Evolutionary conservation across 306 rosid species (phyloP).

Genomic region (Mimosa bimucronata): DNA sequence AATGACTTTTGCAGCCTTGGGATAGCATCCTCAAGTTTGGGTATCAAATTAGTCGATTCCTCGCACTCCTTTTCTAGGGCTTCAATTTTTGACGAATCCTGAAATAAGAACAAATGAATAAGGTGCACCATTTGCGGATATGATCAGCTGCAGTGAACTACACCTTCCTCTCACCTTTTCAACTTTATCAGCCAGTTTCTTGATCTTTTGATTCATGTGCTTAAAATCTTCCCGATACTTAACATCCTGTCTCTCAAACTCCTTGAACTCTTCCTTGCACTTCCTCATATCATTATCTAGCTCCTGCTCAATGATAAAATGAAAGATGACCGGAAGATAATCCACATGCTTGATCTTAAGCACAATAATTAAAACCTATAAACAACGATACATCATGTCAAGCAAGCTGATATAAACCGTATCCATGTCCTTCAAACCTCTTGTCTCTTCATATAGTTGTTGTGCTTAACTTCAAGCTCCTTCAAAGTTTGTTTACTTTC

Average conservation of each 20-base stretch:
- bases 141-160: constrained; percentile 21
- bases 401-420: constrained; percentile 29
- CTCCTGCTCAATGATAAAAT: constrained; percentile 55
- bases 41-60: constrained; percentile 73
- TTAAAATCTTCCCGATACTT: constrained; percentile 86
- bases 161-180: constrained; percentile 63
- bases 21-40: constrained; percentile 72
- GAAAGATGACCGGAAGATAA: constrained; percentile 3
- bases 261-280: constrained; percentile 88
- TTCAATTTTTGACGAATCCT: constrained; percentile 79
- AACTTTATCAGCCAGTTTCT: constrained; percentile 81
- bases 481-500: constrained; percentile 65
- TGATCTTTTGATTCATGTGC: constrained; percentile 84
- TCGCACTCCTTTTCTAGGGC: constrained; percentile 71
- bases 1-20: constrained; percentile 79
- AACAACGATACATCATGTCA: constrained; percentile 11
- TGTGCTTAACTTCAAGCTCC: constrained; percentile 84
- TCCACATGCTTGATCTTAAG: constrained; percentile 19
- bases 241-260: constrained; percentile 95
- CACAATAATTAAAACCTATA: constrained; percentile 11
- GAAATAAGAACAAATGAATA: constrained; percentile 41
- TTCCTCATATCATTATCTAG: constrained; percentile 77
- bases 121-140: constrained; percentile 18
- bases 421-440: constrained; percentile 65
- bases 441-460: constrained; percentile 60